Evolutionary conservation across 139 green algal genomes (phyloP).

Genomic region (Chlorella sp.): DNA sequence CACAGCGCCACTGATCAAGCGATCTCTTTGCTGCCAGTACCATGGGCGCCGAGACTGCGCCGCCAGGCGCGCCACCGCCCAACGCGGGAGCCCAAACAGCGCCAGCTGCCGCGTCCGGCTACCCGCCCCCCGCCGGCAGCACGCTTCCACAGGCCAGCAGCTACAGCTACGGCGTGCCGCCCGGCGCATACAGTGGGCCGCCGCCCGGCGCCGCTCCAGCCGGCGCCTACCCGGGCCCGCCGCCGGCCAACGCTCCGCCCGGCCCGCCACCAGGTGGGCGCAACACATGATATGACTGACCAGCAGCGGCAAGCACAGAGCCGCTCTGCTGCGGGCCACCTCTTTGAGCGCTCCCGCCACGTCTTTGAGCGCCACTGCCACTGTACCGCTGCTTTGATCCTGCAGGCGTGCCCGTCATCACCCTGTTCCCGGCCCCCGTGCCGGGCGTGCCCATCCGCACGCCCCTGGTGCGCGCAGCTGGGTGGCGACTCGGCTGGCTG

Average conservation of each 20-base stretch:
- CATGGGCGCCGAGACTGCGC: neutral
- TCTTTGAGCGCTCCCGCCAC: too few relatives aligned
- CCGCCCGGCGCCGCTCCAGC: too few relatives aligned
- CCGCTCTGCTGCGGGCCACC: too few relatives aligned
- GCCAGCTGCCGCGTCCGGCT: too few relatives aligned
- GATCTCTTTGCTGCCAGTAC: neutral
- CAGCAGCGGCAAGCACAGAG: too few relatives aligned
- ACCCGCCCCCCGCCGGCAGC: neutral
- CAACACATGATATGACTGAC: too few relatives aligned
- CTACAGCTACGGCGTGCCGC: neutral
- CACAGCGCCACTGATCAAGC: neutral
- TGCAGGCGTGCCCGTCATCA: neutral
- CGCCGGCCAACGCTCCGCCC: too few relatives aligned
- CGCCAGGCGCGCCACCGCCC: too few relatives aligned
- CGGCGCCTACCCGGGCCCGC: too few relatives aligned
- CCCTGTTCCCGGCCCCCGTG: neutral
- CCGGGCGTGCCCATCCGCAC: neutral
- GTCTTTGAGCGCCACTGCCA: too few relatives aligned
- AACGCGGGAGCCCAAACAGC: neutral
- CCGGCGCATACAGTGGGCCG: neutral
- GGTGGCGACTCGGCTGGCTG: neutral
- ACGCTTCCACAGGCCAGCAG: neutral
- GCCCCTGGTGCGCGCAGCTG: neutral
- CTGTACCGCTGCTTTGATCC: neutral
- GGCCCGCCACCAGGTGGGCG: neutral